phyloP scores from a whole-genome alignment of 2,329 filamentous ascomycete species.

The Didymellaceae sp. region DNA sequence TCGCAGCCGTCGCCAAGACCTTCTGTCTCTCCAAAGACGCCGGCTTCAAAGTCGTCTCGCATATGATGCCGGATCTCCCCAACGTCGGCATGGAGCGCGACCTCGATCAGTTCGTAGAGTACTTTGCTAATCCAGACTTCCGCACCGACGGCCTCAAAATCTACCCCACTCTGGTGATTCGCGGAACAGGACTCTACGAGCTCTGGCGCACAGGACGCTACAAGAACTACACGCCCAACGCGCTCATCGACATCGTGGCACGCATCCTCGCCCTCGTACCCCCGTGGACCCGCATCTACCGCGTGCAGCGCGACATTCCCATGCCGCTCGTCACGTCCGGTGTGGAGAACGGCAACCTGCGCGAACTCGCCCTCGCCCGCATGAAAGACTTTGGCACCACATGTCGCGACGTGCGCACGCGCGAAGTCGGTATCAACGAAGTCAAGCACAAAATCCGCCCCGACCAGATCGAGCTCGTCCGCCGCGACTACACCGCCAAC shows the following conservation, averaged over 20 bases:
- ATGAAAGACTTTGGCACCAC: constrained; percentile 99
- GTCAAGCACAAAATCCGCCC: constrained; percentile 98
- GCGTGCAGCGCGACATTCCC: constrained; percentile 97
- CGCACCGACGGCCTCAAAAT: constrained; percentile 97
- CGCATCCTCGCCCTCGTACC: constrained; percentile 94
- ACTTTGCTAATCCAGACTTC: constrained; percentile 96
- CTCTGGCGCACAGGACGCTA: constrained; percentile 96
- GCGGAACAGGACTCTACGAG: constrained; percentile 95
- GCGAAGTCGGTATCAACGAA: constrained; percentile 98
- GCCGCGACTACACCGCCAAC: constrained; percentile 92
- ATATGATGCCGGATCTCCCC: constrained; percentile 99
- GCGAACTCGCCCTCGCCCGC: constrained; percentile 89
- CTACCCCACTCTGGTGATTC: constrained; percentile 95
- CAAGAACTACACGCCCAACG: constrained; percentile 98
- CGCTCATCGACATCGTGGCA: constrained; percentile 91
- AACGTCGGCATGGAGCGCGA: constrained; percentile 99
- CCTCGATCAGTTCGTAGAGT: constrained; percentile 94
- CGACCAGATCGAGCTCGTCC: constrained; percentile 92
- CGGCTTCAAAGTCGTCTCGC: constrained; percentile 97
- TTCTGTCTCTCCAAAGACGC: constrained; percentile 98
- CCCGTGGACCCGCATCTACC: constrained; percentile 98
- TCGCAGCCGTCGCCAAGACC: constrained; percentile 92
- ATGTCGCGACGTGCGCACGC: constrained; percentile 93
- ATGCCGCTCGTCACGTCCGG: constrained; percentile 99
- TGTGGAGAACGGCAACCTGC: constrained; percentile 95